Evolutionary conservation across 805 yeast genomes (phyloP).

Genomic region (Metschnikowia dekortorum): DNA sequence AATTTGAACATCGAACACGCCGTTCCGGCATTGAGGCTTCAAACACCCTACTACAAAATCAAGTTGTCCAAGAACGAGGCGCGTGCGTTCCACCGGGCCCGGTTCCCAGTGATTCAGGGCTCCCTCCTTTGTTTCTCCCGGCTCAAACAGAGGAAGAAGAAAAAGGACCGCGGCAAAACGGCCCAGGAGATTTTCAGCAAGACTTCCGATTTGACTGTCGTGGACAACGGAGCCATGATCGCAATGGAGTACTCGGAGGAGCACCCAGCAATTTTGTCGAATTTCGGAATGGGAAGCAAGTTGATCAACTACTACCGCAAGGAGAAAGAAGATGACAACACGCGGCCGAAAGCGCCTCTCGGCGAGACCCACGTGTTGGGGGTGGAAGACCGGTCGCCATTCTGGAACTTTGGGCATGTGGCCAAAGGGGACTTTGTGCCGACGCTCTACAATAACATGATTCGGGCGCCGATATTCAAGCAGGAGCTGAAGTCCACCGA

Average conservation of each 20-base stretch:
- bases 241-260: conserved; percentile 90
- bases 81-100: conserved; percentile 77
- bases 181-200: conserved; percentile 66
- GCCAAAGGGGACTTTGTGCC: conserved; percentile 94
- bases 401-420: conserved; percentile 97
- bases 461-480: conserved; percentile 87
- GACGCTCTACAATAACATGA: conserved; percentile 84
- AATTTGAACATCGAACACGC: conserved; percentile 89
- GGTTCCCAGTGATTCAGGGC: conserved; percentile 73
- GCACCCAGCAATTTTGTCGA: conserved; percentile 72
- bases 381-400: conserved; percentile 94
- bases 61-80: conserved; percentile 60
- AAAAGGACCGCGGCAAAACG: conserved; percentile 83
- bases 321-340: conserved; percentile 69
- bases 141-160: conserved; percentile 73
- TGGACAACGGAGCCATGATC: conserved; percentile 76
- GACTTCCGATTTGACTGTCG: conserved; percentile 72
- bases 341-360: conserved; percentile 80
- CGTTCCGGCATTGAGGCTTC: conserved; percentile 78
- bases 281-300: conserved; percentile 95
- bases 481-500: conserved; percentile 80
- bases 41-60: conserved; percentile 88
- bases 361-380: conserved; percentile 97
- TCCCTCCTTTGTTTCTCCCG: conserved; percentile 71
- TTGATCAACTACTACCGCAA: conserved; percentile 90